Evolutionary conservation across 2,329 filamentous ascomycete genomes (phyloP), one percentile per base, ranked within the genome.

Genomic region (Alternaria sp.): DNA sequence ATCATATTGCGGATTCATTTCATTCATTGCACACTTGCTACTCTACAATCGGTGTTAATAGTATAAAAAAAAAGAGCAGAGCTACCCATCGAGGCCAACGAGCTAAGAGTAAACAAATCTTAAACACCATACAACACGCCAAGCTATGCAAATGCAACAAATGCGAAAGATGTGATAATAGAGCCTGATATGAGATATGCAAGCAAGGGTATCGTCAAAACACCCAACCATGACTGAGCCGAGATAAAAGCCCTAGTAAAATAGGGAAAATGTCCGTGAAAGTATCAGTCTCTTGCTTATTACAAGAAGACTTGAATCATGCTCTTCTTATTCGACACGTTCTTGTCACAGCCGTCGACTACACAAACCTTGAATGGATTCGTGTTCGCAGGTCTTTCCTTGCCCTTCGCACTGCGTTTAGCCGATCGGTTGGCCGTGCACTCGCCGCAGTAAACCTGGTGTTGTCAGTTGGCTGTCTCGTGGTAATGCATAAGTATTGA

Each of bases 381-480:
- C 11, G 72, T 68, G 31, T 68, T 72, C 10, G 62, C 46, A 14
- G 65, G 72, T 48, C 63, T 72, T 50, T 78, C 75, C 57, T 78
- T 79, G 50, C 78, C 78, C 50, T 78, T 81, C 37, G 73, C 70
- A 58, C 76, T 80, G 23, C 62, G 67, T 53, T 72, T 75, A 23
- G 58, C 61, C 59, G 39, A 69, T 56, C 80, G 79, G 34, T 79
- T 78, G 7, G 74, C 67, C 26, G 82, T 79, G 67, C 83, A 85
- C 56, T 79, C 77, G 50, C 83, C 83, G 65, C 83, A 85, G 61
- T 85, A 85, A 3, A 82, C 81, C 82, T 85, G 52, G 14, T 9
- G 5, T 13, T 40, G 21, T 50, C 26, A 55, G 21, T 26, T 34
- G 5, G 7, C 29, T 17, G 33, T 31, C 6, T 14, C 31, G 17